These are phyloP conservation scores for Podaxis rugospora DNA, from an alignment of 768 basidiomycete genomes.

Conservation along the genomic window DNA sequence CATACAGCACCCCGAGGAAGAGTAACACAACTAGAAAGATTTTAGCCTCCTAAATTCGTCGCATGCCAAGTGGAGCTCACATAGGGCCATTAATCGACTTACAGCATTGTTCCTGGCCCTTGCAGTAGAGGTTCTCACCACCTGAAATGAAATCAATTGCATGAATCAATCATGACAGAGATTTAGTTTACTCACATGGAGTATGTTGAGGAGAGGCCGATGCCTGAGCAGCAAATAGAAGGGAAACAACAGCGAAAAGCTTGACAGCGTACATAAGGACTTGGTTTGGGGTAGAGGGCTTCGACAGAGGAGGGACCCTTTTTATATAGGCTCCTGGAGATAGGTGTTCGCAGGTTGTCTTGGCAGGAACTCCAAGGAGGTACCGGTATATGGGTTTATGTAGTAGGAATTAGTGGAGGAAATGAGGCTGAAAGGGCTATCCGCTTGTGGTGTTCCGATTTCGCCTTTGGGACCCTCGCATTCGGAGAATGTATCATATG, in stretches of 20 bases:
- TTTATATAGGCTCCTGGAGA: too few relatives aligned
- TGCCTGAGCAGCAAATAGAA: not conserved
- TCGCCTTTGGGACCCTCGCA: too few relatives aligned
- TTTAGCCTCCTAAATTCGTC: not conserved
- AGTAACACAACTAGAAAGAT: not conserved
- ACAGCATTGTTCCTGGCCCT: not conserved
- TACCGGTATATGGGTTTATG: too few relatives aligned
- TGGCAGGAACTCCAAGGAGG: too few relatives aligned
- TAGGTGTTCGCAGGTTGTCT: too few relatives aligned
- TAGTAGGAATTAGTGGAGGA: too few relatives aligned
- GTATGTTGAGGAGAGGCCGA: not conserved
- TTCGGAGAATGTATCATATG: too few relatives aligned
- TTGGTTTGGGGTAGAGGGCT: not conserved
- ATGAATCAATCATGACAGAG: not conserved
- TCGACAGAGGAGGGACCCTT: too few relatives aligned
- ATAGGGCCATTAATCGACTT: not conserved
- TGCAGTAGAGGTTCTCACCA: not conserved
- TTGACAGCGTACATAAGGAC: not conserved
- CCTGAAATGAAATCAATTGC: not conserved
- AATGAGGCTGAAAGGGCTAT: too few relatives aligned
- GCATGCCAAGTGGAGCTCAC: not conserved
- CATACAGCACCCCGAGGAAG: not conserved
- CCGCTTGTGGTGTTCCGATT: too few relatives aligned
- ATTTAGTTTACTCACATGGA: not conserved
- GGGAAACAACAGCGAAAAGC: not conserved